These are phyloP conservation scores for Nothopassalora personata DNA, from an alignment of 2,329 filamentous ascomycete genomes.

Conservation along the genomic window DNA sequence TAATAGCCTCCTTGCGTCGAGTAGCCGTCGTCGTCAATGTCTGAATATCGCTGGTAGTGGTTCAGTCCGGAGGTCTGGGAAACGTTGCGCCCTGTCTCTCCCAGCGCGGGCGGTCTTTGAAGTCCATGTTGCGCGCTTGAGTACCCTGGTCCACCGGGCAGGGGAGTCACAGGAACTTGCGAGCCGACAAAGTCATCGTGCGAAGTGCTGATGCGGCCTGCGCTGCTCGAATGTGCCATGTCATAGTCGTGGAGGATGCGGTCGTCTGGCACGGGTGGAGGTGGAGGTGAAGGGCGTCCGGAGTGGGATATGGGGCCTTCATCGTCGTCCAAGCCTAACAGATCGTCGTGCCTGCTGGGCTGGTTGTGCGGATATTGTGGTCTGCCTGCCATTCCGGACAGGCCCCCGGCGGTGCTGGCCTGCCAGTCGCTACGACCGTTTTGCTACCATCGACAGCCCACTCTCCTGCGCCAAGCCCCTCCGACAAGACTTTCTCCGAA, in stretches of 20 bases:
- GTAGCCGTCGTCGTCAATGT: conserved; percentile 76
- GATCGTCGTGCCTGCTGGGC: conserved; percentile 35
- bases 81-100: conserved; percentile 43
- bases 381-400: conserved; percentile 46
- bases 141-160: conserved; percentile 41
- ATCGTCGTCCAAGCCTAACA: conserved; percentile 62
- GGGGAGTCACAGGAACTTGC: conserved; percentile 38
- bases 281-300: conserved; percentile 71
- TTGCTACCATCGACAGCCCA: conserved; percentile 1
- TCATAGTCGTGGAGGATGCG: conserved; percentile 71
- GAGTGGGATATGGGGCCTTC: conserved; percentile 66
- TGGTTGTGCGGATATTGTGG: conserved; percentile 47
- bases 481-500: background rate
- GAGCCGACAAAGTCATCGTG: conserved; percentile 89
- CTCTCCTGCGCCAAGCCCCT: background rate
- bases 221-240: conserved; percentile 58
- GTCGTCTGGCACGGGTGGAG: conserved; percentile 74
- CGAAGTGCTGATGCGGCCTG: conserved; percentile 73
- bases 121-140: conserved; percentile 28
- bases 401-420: conserved; percentile 11
- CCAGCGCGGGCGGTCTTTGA: conserved; percentile 35
- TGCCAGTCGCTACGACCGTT: conserved; percentile 11
- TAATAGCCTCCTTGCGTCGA: conserved; percentile 55
- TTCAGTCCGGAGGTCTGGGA: conserved; percentile 76
- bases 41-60: conserved; percentile 90